Evolutionary conservation across 768 basidiomycete genomes (phyloP).

Genomic region (Lactarius evosmus): DNA sequence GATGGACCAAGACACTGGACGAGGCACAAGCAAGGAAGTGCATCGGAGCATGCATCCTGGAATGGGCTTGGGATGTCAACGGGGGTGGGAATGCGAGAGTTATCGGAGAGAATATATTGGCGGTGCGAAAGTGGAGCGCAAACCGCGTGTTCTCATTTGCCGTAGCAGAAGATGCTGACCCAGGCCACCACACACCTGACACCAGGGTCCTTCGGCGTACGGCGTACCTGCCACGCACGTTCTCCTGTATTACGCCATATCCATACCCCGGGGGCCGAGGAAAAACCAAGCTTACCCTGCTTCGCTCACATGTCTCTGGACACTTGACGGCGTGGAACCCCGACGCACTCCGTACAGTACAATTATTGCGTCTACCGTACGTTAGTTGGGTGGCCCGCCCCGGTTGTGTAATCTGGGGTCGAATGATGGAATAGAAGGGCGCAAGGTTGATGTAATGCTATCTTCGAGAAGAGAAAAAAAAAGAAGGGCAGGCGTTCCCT

Average conservation of each 20-base stretch:
- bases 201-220: neutral
- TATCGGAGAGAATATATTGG: neutral
- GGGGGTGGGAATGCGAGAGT: neutral
- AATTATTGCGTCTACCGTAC: neutral
- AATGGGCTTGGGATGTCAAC: no score
- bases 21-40: neutral
- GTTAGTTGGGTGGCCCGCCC: neutral
- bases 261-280: no score
- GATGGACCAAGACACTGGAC: neutral
- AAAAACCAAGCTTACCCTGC: neutral
- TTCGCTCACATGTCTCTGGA: neutral
- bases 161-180: no score
- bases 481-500: no score
- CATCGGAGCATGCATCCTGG: neutral
- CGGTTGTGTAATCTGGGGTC: neutral
- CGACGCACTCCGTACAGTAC: neutral
- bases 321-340: neutral
- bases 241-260: neutral
- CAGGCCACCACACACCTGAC: neutral
- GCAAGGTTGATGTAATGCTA: neutral
- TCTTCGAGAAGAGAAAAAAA: no score
- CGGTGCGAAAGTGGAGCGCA: no score
- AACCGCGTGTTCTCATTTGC: neutral
- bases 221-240: neutral
- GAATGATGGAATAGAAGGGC: neutral